Base-by-base conservation (phyloP, 2,329 filamentous ascomycete species). In the Westerdykella aurantiaca region DNA sequence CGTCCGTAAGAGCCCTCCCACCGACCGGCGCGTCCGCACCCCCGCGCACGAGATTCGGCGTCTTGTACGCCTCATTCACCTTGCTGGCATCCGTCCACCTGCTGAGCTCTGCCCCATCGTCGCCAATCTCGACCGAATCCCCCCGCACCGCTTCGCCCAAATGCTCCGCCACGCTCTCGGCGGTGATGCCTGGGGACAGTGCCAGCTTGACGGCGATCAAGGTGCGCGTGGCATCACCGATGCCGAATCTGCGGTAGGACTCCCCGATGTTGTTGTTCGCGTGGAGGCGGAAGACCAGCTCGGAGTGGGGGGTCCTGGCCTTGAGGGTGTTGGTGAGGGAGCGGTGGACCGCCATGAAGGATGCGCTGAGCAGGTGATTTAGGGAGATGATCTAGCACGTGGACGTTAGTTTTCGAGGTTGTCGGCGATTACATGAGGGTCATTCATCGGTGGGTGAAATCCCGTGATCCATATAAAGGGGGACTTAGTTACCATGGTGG, bases 181-280 rank as follows among this genome's bases (percentile, higher is more conserved):
- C 25, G 1, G 54, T 62, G 16, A 63, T 41, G 3, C 44, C 44
- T 12, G 37, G 41, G 10, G 48, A 37, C 6, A 61, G 40, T 0
- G 82, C 77, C 18, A 97, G 75, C 64, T 96, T 97, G 58, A 96
- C 75, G 6, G 87, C 82, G 2, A 96, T 71, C n/a, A 98, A 69
- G 53, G 83, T 69, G 37, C 76, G 82, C 2, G 85, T 93, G 10
- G 74, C 71, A 11, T 87, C 80, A 0, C 79, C 74, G 45, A 97
- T 82, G 38, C 93, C 93, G 60, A 93, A 95, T 42, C 85, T 83
- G 25, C 88, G 84, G 69, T 97, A 97, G 0, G 89, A 84, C 56
- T 96, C 90, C 41, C 88, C 80, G 60, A 98, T 97, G 66, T 95
- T 95, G 64, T 88, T 91, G 50, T 86, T 89, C 0, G 86, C 78